Evolutionary conservation across 2,329 filamentous ascomycete species (phyloP).

Genomic region (Trichoderma lentiforme): DNA sequence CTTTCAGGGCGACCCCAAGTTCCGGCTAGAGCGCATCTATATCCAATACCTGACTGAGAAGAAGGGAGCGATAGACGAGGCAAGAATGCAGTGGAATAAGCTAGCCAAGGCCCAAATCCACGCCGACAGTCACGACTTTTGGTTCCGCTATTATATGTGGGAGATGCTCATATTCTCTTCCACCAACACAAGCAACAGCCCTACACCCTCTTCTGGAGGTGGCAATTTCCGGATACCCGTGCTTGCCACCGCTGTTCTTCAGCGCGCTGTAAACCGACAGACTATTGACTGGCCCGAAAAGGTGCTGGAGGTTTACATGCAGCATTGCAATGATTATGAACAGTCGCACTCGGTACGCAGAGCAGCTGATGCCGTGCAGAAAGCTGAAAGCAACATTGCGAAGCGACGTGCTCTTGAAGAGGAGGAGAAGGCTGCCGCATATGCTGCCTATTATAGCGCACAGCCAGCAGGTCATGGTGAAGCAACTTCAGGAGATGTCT

Average conservation of each 20-base stretch:
- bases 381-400: slow-evolving; percentile 59
- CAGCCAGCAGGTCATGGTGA: slow-evolving; percentile 27
- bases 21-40: slow-evolving; percentile 84
- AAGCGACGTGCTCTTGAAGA: slow-evolving; percentile 66
- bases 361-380: slow-evolving; percentile 70
- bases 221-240: slow-evolving; percentile 62
- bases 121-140: slow-evolving; percentile 84
- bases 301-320: slow-evolving; percentile 68
- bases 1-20: slow-evolving; percentile 84
- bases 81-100: slow-evolving; percentile 72
- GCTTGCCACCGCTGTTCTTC: slow-evolving; percentile 71
- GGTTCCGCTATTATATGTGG: slow-evolving; percentile 89
- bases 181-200: slow-evolving; percentile 44
- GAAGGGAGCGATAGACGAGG: slow-evolving; percentile 71
- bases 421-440: slow-evolving; percentile 54
- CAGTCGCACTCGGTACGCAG: slow-evolving; percentile 69
- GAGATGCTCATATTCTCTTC: slow-evolving; percentile 68
- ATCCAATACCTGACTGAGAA: slow-evolving; percentile 89
- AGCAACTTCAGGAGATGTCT: slow-evolving; percentile 26
- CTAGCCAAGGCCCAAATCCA: slow-evolving; percentile 62
- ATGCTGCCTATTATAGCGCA: slow-evolving; percentile 39
- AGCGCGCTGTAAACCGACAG: slow-evolving; percentile 61
- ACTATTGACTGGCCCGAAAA: slow-evolving; percentile 75
- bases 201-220: slow-evolving; percentile 44
- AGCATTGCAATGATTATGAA: slow-evolving; percentile 89